These are phyloP conservation scores for Ramaria rubella DNA, from an alignment of 768 basidiomycete species.

Conservation along the genomic window DNA sequence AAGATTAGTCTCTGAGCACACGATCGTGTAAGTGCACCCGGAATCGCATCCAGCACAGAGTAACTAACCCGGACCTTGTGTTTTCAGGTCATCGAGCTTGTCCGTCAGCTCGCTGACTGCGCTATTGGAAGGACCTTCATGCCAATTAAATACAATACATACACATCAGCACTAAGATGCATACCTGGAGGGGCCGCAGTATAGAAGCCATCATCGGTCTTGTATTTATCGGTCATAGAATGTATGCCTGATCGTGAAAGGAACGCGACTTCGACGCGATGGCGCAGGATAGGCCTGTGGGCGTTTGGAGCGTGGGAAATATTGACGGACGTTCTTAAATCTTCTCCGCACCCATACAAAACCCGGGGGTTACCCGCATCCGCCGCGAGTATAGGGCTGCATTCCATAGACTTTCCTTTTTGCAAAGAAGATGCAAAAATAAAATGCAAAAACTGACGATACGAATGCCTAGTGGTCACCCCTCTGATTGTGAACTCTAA, in stretches of 20 bases:
- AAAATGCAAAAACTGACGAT: no score
- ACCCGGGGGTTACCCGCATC: no score
- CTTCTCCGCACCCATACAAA: no score
- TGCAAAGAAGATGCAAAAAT: no score
- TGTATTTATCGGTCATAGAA: conserved; percentile 23
- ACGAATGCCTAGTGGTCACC: no score
- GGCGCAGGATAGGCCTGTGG: not conserved
- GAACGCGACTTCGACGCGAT: not conserved
- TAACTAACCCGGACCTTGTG: not conserved
- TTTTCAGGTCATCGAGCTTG: conserved; percentile 10
- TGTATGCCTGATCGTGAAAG: not conserved
- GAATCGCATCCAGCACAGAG: conserved; percentile 14
- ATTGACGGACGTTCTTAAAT: not conserved
- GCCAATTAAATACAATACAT: conserved; percentile 13
- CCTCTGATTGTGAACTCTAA: no score
- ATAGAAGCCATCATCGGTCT: conserved; percentile 78
- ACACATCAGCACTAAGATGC: not conserved
- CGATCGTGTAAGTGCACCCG: not conserved
- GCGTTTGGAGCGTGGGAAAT: not conserved
- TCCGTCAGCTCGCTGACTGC: conserved; percentile 9
- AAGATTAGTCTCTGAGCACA: conserved; percentile 43
- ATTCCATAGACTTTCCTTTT: no score
- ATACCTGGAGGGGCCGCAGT: conserved; percentile 45
- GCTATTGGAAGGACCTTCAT: conserved; percentile 12
- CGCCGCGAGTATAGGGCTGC: no score